Conservation (phyloP, 108 stramenopile species). For the Skeletonema tropicum region DNA sequence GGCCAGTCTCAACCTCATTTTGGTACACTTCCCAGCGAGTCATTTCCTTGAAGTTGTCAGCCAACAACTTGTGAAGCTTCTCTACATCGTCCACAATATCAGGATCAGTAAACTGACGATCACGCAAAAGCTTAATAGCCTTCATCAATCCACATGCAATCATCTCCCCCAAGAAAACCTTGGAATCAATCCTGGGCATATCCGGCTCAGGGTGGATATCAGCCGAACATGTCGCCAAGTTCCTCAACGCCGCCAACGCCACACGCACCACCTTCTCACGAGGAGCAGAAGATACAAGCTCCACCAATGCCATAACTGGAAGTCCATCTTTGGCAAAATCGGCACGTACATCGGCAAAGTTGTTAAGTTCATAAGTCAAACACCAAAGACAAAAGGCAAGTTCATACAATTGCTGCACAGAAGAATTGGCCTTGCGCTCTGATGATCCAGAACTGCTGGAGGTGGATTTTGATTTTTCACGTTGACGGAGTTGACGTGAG, state of each 20-base stretch:
- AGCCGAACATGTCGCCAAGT: slow-evolving; percentile 65
- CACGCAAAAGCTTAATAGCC: slow-evolving; percentile 58
- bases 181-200: slow-evolving; percentile 42
- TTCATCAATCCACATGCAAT: slow-evolving; percentile 74
- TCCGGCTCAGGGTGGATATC: slow-evolving; percentile 44
- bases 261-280: slow-evolving; percentile 89
- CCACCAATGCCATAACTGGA: slow-evolving; percentile 64
- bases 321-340: slow-evolving; percentile 83
- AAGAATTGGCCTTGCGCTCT: slow-evolving; percentile 66
- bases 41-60: slow-evolving; percentile 76
- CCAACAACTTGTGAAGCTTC: slow-evolving; percentile 61
- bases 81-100: slow-evolving; percentile 81
- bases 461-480: slow-evolving; percentile 41
- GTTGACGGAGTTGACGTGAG: slow-evolving; percentile 76
- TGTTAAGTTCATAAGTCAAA: slow-evolving; percentile 86
- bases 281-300: slow-evolving; percentile 75
- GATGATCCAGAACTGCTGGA: slow-evolving; percentile 26
- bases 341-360: slow-evolving; percentile 63
- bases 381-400: slow-evolving; percentile 95
- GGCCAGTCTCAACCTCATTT: slow-evolving; percentile 80
- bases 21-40: slow-evolving; percentile 86
- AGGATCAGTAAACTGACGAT: slow-evolving; percentile 81
- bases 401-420: slow-evolving; percentile 96
- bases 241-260: slow-evolving; percentile 70
- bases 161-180: slow-evolving; percentile 71